Base-by-base conservation (phyloP, 305 asterid genomes). In the Rubia tinctorum region DNA sequence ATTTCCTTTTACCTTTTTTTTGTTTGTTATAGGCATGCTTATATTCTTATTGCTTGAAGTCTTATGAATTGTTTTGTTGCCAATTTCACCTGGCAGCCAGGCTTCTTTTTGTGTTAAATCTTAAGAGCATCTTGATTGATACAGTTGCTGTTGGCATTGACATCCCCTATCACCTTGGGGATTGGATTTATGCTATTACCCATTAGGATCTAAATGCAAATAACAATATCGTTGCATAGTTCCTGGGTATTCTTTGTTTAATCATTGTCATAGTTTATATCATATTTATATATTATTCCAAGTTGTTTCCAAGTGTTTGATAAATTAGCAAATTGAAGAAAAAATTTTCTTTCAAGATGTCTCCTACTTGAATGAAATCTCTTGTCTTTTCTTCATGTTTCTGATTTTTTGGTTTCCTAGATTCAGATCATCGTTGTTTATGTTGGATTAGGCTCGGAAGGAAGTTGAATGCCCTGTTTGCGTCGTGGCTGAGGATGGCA, bases 151-250 rank as follows among this genome's bases (percentile, higher is more conserved):
- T 27, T 27, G 30, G 30, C 30, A 43, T 71, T 65, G 14, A 23
- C 73, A 77, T 77, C 30, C 30, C 30, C 30, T 27, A 66, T 77
- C 69, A 73, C 76, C 63, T 58, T 77, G 55, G 45, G 73, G 63
- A 72, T 76, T 76, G 20, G 76, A 23, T 71, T 37, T 43, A 68
- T 66, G 73, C 76, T 51, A 39, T 64, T 64, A 71, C 68, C 61
- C 53, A 4, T 69, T 71, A 55, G 72, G 59, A 76, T 39, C 61
- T 1, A 13, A 27, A 27, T 27, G 30, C 30, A 27, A 27, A 27
- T 27, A 1, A 27, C 30, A 27, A 27, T 27, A 27, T 27, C 30
- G 30, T 27, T 27, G 30, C 30, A 27, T 27, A 27, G 30, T 1
- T 27, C 30, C 30, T 27, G 30, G 30, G 30, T 27, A 27, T 27